Conservation (phyloP, 441 rosid genomes). For the Aquilaria agallochum region DNA sequence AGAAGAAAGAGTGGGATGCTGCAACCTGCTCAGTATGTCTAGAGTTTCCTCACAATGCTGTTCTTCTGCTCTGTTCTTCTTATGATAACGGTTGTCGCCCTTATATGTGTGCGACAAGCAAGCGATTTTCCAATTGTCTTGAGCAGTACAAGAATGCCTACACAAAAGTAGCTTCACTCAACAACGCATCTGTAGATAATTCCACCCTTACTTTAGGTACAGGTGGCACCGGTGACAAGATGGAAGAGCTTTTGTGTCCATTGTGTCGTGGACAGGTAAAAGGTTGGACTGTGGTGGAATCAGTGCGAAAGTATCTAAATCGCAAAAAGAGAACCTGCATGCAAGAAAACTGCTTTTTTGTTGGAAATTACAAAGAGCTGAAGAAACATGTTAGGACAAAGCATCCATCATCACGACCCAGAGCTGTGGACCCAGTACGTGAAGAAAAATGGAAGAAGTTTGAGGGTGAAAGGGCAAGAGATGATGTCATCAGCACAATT, state of each 20-base stretch:
- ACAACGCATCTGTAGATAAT: slow-evolving; percentile 4
- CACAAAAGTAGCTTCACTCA: not conserved
- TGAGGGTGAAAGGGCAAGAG: slow-evolving; percentile 15
- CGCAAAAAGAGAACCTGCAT: slow-evolving; percentile 27
- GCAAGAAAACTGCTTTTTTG: slow-evolving; percentile 18
- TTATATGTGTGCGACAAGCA: slow-evolving; percentile 55
- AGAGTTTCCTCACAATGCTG: slow-evolving; percentile 58
- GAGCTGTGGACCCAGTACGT: slow-evolving; percentile 21
- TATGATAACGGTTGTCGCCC: slow-evolving; percentile 47
- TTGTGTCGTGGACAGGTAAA: slow-evolving; percentile 27
- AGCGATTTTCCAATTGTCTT: slow-evolving; percentile 50
- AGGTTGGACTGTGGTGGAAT: slow-evolving; percentile 21
- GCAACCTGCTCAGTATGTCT: slow-evolving; percentile 49
- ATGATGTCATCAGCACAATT: slow-evolving; percentile 28
- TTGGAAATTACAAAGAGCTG: slow-evolving; percentile 24
- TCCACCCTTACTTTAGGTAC: not conserved
- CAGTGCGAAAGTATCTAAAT: slow-evolving; percentile 29
- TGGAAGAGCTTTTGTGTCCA: slow-evolving; percentile 20
- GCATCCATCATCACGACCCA: slow-evolving; percentile 25
- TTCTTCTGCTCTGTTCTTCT: slow-evolving; percentile 47
- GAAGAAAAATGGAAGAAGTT: slow-evolving; percentile 16
- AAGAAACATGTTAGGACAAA: slow-evolving; percentile 29
- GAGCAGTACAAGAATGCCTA: slow-evolving; percentile 20
- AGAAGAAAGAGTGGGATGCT: slow-evolving; percentile 40
- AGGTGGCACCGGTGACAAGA: not conserved